Evolutionary conservation across 2,329 filamentous ascomycete species (phyloP), one percentile per base, ranked within the genome.

Genomic region (Sclerotinia nivalis): DNA sequence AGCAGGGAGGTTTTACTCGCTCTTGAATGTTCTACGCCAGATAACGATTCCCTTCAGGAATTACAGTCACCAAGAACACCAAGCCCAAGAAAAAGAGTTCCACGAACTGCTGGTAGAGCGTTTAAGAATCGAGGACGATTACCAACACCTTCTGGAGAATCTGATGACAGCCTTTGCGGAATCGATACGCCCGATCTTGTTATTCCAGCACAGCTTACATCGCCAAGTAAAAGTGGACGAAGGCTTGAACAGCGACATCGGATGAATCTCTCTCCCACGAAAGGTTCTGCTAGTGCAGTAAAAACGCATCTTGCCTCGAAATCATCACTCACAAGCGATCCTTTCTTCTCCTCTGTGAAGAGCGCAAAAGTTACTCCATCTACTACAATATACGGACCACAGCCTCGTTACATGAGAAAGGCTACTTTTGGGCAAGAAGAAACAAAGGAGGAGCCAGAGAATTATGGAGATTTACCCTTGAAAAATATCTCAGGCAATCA

Each of bases 81-180:
- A 25, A 74, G 74, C 47, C 71, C 73, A 20, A 47, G 40, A 13
- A 76, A 74, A 60, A 64, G 40, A 40, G 59, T 69, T 18, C 56
- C 52, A 47, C 55, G 68, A 59, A 61, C 47, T 20, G 66, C 54
- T 25, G 67, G 37, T 28, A 22, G 56, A 52, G 55, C 67, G 37
- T 54, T 66, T 18, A 45, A 56, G 31, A 66, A 69, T 25, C 56
- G 59, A 54, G 58, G 56, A 7, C 69, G 45, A 28, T 74, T 74
- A 8, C 71, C 72, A 4, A 67, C 72, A 7, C 68, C 71, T 31
- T 76, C 74, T 3, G 52, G 50, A 25, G 68, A 66, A 6, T 76
- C 75, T 7, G 71, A 71, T 20, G 75, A 78, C 54, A 77, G 76
- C 68, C 67, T 78, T 40, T 76, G 72, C 68, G 65, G 66, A 4